Conservation (phyloP, 1,139 yeast genomes). For the Debaryomyces fabryi region DNA sequence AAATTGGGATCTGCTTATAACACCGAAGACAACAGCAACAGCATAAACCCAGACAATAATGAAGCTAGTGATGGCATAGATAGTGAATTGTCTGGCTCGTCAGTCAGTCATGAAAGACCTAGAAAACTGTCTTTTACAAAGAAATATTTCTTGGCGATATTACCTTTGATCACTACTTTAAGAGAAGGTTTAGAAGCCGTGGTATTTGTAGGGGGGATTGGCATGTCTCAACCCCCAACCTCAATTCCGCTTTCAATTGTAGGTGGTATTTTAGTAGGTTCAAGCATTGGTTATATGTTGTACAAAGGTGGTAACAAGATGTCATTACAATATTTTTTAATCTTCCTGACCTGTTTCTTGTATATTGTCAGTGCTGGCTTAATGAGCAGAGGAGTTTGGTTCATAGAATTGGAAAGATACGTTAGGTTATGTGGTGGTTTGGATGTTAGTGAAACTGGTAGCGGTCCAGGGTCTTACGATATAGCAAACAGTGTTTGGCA, state of each 20-base stretch:
- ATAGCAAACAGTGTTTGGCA: conserved; percentile 85
- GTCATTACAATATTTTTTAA: conserved; percentile 45
- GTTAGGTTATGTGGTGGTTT: conserved; percentile 73
- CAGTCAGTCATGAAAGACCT: not conserved
- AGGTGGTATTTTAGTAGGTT: conserved; percentile 39
- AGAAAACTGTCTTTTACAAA: conserved; percentile 22
- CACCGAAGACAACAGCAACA: conserved; percentile 6
- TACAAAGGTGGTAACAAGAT: conserved; percentile 46
- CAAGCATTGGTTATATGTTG: conserved; percentile 37
- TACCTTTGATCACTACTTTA: conserved; percentile 48
- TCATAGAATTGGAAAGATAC: conserved; percentile 71
- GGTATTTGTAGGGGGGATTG: conserved; percentile 51
- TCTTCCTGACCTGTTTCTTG: conserved; percentile 44
- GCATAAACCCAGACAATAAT: conserved; percentile 14
- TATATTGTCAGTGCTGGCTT: conserved; percentile 50
- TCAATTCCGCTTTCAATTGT: conserved; percentile 45
- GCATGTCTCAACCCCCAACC: conserved; percentile 42
- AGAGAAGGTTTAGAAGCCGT: conserved; percentile 54
- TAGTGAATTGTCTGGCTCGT: not conserved
- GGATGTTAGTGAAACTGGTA: conserved; percentile 86
- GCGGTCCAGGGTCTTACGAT: conserved; percentile 95
- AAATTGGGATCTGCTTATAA: conserved; percentile 46
- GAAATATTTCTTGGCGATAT: conserved; percentile 41
- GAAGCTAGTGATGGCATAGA: conserved; percentile 19
- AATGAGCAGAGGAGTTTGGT: conserved; percentile 78